phyloP scores from a whole-genome alignment of 257 asterid species.

The Eucommia ulmoides region DNA sequence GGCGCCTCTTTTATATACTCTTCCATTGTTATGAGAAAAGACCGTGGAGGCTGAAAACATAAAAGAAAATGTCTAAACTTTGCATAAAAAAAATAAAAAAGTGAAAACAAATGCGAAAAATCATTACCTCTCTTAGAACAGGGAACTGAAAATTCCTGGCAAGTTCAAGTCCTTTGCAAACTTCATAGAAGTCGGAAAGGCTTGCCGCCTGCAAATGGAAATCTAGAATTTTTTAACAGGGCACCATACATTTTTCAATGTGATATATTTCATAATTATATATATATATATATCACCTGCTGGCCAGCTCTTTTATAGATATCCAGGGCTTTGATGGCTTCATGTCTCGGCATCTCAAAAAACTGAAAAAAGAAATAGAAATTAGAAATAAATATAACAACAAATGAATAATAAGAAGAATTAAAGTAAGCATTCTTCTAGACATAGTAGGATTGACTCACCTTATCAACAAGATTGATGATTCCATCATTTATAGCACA shows the following conservation, averaged over 20 bases:
- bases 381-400: too few species aligned
- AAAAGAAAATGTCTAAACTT: conserved; percentile 1
- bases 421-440: neutral
- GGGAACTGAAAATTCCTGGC: conserved; percentile 96
- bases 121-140: conserved; percentile 69
- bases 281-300: conserved; percentile 47
- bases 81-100: neutral
- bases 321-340: conserved; percentile 91
- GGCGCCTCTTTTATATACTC: conserved; percentile 96
- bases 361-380: conserved; percentile 71
- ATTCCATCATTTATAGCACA: conserved; percentile 94
- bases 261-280: neutral
- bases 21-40: conserved; percentile 96
- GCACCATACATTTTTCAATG: too few species aligned
- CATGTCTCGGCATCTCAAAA: conserved; percentile 99
- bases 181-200: conserved; percentile 91
- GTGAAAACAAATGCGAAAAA: neutral
- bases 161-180: conserved; percentile 88
- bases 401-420: conserved; percentile 2
- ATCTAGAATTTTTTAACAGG: too few species aligned
- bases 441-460: conserved; percentile 13
- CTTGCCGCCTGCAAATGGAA: conserved; percentile 67
- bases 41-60: conserved; percentile 78
- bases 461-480: conserved; percentile 97
- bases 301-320: conserved; percentile 96